Base-by-base conservation (phyloP, 345 rosid genomes). In the Populus euphratica region DNA sequence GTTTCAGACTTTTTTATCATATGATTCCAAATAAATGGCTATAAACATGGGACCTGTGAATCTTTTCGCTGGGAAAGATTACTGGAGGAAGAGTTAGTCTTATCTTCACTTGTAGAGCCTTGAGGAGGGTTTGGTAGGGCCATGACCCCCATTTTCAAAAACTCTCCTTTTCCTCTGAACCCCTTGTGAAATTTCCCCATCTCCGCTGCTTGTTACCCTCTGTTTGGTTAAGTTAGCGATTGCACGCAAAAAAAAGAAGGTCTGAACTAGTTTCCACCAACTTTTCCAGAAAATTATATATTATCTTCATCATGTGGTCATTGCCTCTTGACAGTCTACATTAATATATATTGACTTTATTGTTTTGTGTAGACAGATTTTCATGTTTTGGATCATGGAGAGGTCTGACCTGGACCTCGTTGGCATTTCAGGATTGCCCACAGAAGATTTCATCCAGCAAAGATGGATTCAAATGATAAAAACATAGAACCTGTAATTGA, bases 391-490 rank as follows among this genome's bases (percentile, higher is more conserved):
- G 69, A 76, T 49, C 69, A 77, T 65, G 74, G 83, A 56, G 61
- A 83, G 76, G 76, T 50, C 80, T 81, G 72, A 75, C 76, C 29
- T 72, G 74, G 38, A 49, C 64, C 68, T 50, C 33, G 38, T 69
- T 74, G 68, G 73, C 67, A 39, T 84, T 84, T 84, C 86, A 85
- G 88, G 79, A 77, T 74, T 64, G 70, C 69, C 69, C 29, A 31
- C 66, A 44, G 71, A 80, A 77, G 81, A 68, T 47, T 54, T 82
- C 73, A 27, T 86, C 29, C 41, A 44, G 70, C 82, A 73, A 89
- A 84, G 75, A 90, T 88, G 98, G 87, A 78, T 61, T 78, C 70
- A 77, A 89, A 89, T 68, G 87, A 89, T 74, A 83, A 88, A 52
- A 81, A 82, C 61, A 72, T 68, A 59, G 93, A 87, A 69, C 86